Evolutionary conservation across 2,329 filamentous ascomycete genomes (phyloP).

Genomic region (Pseudonectria foliicola): DNA sequence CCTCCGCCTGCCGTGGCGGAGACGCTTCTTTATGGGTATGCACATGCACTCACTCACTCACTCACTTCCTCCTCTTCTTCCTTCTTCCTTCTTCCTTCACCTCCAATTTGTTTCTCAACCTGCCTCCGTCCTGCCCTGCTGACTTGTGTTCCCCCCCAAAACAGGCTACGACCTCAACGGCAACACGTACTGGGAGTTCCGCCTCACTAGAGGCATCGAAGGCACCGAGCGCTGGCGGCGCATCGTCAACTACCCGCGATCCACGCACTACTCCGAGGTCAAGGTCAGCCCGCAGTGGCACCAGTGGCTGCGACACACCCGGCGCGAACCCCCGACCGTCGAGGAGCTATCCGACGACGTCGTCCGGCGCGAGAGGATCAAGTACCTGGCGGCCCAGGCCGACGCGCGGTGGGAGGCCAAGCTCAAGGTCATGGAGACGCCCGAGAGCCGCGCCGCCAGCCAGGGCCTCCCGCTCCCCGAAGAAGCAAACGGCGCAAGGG

Average conservation of each 20-base stretch:
- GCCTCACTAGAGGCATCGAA: conserved; percentile 36
- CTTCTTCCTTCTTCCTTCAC: too few species aligned
- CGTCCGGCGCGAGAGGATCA: conserved; percentile 44
- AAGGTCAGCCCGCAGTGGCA: conserved; percentile 57
- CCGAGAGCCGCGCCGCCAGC: conserved; percentile 11
- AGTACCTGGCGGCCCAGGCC: conserved; percentile 50
- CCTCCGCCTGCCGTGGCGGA: conserved; percentile 56
- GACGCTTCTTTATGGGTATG: conserved; percentile 54
- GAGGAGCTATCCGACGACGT: conserved; percentile 50
- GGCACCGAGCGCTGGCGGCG: conserved; percentile 46
- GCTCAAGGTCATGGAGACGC: conserved; percentile 39
- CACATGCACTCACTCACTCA: conserved; percentile 7
- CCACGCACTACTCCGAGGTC: conserved; percentile 47
- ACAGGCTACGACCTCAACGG: conserved; percentile 57
- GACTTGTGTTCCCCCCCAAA: conserved; percentile 8
- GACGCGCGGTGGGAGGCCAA: conserved; percentile 59
- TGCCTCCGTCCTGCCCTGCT: conserved; percentile 1
- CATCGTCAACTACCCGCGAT: conserved; percentile 52
- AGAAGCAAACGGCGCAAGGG: conserved; percentile 3
- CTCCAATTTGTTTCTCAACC: too few species aligned
- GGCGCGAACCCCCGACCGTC: conserved; percentile 46
- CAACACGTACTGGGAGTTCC: conserved; percentile 65
- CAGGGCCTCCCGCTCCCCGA: conserved; percentile 10
- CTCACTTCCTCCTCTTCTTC: too few species aligned
- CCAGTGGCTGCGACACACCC: conserved; percentile 60